Base-by-base conservation (phyloP, 768 basidiomycete species). In the Strobilomyces echinocephalus region DNA sequence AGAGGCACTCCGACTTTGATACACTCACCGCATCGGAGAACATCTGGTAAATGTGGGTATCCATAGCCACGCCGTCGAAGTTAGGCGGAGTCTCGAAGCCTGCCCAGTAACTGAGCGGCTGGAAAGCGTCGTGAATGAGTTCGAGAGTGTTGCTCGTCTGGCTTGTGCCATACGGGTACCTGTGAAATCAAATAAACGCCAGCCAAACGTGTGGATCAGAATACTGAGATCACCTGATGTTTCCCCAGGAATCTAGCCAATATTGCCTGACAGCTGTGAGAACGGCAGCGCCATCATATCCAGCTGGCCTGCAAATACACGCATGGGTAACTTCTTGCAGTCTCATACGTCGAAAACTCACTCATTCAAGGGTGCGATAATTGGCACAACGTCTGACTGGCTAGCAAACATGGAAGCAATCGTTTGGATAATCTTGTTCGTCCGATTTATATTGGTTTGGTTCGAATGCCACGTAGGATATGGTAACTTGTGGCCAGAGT, bases 301-400 rank as follows among this genome's bases (percentile, higher is more conserved):
- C 88, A n/a, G 87, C 86, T 11, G 88, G 88, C 65, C 88, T 90
- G 57, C n/a, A 6, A 21, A 20, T 34, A 36, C 48, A 40, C 46
- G 16, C 38, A 31, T 48, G 38, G 36, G 57, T 50, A 26, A 59
- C 18, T 30, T 15, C 9, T 20, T 38, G 39, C 28, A 38, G n/a
- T 34, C n/a, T 30, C 42, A n/a, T 21, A 21, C 5, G 16, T 15
- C 8, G 10, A 31, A 28, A 36, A 64, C 69, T 61, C 56, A 90
- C 88, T 92, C 91, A 60, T 92, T 93, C 60, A 93, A 63, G 2
- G 88, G 82, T 20, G 85, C 86, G 50, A 93, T 91, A 43, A 76
- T 72, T 1, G 87, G 69, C 0, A 89, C 88, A 12, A 81, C 79
- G 16, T 76, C 61, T 1, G 75, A 63, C 55, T 79, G 75, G 59